These are phyloP conservation scores for Vitis cinerea DNA, from an alignment of 164 flowering plant genomes.

Conservation along the genomic window DNA sequence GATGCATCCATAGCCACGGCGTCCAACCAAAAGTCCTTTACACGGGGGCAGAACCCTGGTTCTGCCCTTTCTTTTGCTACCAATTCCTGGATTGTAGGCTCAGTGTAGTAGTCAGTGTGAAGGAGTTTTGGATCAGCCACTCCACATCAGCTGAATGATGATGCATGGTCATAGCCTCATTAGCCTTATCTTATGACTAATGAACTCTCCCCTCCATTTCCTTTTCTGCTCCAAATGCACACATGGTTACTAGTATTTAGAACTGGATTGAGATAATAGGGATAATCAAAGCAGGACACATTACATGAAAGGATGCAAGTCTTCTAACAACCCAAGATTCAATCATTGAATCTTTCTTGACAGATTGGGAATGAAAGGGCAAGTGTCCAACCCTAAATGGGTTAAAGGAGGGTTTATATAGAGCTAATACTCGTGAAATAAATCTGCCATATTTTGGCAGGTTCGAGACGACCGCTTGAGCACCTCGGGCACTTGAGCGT, in stretches of 20 bases:
- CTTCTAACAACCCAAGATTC: too few species aligned
- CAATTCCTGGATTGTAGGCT: constrained; percentile 21
- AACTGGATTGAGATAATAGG: too few species aligned
- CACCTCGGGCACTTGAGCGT: too few species aligned
- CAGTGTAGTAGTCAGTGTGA: constrained; percentile 21
- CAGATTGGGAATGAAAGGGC: too few species aligned
- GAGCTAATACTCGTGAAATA: too few species aligned
- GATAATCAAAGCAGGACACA: too few species aligned
- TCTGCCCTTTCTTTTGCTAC: constrained; percentile 24
- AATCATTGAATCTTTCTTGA: too few species aligned
- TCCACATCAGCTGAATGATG: constrained; percentile 10
- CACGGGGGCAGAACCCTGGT: constrained; percentile 22
- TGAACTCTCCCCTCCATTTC: background rate
- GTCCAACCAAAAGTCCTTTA: constrained; percentile 26
- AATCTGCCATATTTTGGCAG: too few species aligned
- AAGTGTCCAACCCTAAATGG: too few species aligned
- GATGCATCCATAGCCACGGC: constrained; percentile 22
- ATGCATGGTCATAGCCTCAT: constrained; percentile 6
- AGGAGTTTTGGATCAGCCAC: constrained; percentile 16
- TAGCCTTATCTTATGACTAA: background rate
- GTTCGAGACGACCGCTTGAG: too few species aligned
- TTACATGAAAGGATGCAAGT: too few species aligned
- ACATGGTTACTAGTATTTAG: background rate
- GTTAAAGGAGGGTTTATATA: too few species aligned
- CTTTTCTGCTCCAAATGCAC: background rate